Conservation (phyloP, 192 early-diverging fungal genomes). For the Irineochytrium annulatum region DNA sequence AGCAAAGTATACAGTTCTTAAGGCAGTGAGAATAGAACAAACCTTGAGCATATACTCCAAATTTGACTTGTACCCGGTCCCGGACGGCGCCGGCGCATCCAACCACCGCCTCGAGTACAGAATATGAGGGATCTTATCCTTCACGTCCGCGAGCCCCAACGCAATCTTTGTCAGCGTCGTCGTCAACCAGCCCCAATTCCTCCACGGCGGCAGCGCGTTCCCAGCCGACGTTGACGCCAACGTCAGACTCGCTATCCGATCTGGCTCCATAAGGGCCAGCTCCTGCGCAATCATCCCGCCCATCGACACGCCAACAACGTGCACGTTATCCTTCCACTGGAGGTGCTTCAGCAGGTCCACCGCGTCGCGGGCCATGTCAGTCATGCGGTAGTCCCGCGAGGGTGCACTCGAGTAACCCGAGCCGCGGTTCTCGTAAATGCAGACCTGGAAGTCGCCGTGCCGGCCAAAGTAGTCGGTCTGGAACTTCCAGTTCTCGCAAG, state of each 20-base stretch:
- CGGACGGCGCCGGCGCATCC: constrained; percentile 15
- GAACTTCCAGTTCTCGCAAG: constrained; percentile 30
- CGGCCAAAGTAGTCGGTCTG: constrained; percentile 66
- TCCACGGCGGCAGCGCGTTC: constrained; percentile 18
- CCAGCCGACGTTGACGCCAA: constrained; percentile 55
- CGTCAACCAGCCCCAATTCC: constrained; percentile 16
- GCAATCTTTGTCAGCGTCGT: constrained; percentile 19
- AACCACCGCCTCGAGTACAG: constrained; percentile 42
- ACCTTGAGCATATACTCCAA: constrained; percentile 26
- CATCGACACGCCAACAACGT: constrained; percentile 76
- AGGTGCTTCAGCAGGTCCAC: constrained; percentile 62
- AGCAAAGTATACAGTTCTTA: background rate
- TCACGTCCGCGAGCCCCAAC: constrained; percentile 25
- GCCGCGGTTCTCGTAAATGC: constrained; percentile 81
- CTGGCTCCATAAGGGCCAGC: constrained; percentile 51
- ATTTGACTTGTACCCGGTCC: constrained; percentile 16
- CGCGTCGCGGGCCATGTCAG: constrained; percentile 73
- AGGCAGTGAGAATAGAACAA: background rate
- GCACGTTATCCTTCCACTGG: constrained; percentile 60
- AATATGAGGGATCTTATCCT: constrained; percentile 25
- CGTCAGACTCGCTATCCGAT: constrained; percentile 48
- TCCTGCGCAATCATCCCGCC: constrained; percentile 85
- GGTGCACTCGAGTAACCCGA: constrained; percentile 53
- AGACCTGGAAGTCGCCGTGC: constrained; percentile 65
- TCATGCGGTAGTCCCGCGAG: constrained; percentile 34